Evolutionary conservation across 2,329 filamentous ascomycete genomes (phyloP).

Genomic region (Botrytis byssoidea): DNA sequence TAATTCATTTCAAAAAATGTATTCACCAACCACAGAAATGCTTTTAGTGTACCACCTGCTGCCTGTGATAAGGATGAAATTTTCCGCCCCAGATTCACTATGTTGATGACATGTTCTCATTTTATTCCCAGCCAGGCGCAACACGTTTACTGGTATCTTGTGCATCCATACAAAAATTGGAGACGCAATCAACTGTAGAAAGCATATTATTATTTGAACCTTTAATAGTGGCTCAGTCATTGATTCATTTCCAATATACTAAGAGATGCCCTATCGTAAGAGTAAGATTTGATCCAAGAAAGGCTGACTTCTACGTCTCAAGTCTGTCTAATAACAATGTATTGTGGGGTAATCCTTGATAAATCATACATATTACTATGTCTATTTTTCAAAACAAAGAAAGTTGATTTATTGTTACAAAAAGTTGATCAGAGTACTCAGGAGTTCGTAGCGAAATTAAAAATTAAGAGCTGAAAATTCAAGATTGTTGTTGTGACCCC

Average conservation of each 20-base stretch:
- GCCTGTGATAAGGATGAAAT: not conserved
- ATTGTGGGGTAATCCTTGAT: not conserved
- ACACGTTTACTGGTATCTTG: not conserved
- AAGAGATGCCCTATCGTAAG: not conserved
- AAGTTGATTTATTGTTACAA: not conserved
- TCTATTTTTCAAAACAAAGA: not conserved
- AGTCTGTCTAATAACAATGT: not conserved
- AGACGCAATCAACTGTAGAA: not conserved
- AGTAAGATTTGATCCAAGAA: not conserved
- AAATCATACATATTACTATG: not conserved
- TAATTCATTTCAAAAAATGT: not conserved
- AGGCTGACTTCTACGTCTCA: not conserved
- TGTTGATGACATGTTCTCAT: not conserved
- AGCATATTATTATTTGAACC: not conserved
- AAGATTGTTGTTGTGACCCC: not conserved
- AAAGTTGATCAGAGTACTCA: not conserved
- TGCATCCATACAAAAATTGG: not conserved
- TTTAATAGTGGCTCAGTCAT: not conserved
- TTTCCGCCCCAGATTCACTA: not conserved
- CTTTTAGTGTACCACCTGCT: not conserved
- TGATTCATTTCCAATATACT: not conserved
- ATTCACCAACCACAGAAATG: not conserved
- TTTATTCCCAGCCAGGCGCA: not conserved
- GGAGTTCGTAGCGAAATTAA: not conserved
- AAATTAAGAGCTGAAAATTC: not conserved